A percentile compares a stretch with the other conserved stretches of the same genome.
Conservation (phyloP, 2,329 filamentous ascomycete species). For the Cercospora sp. region DNA sequence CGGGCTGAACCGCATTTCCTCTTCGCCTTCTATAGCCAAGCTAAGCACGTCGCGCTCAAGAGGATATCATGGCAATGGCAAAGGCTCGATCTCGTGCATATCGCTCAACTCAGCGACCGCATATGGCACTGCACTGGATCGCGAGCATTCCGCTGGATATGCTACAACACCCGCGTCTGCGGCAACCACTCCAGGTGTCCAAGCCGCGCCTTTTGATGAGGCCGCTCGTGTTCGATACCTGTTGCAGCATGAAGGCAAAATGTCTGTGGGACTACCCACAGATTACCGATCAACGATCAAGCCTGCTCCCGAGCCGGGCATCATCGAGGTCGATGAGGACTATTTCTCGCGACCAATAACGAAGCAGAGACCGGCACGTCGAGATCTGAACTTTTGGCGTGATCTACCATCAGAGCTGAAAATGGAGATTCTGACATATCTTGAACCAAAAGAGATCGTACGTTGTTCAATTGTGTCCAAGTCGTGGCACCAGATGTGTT, state of each 20-base stretch:
- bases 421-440: slow-evolving; percentile 71
- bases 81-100: slow-evolving; percentile 65
- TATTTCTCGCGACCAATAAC: slow-evolving; percentile 46
- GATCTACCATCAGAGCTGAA: slow-evolving; percentile 80
- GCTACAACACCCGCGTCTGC: slow-evolving; percentile 58
- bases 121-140: slow-evolving; percentile 54
- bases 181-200: slow-evolving; percentile 47
- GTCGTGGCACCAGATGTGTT: slow-evolving; percentile 78
- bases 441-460: slow-evolving; percentile 79
- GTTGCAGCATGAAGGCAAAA: slow-evolving; percentile 49
- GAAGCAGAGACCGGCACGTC: slow-evolving; percentile 36
- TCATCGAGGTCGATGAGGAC: slow-evolving; percentile 44
- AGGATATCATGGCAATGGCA: slow-evolving; percentile 62
- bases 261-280: slow-evolving; percentile 63
- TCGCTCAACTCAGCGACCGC: slow-evolving; percentile 57
- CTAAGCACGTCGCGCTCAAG: slow-evolving; percentile 65
- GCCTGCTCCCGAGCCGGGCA: slow-evolving; percentile 30
- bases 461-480: slow-evolving; percentile 74
- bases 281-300: slow-evolving; percentile 57
- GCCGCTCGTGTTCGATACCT: slow-evolving; percentile 58
- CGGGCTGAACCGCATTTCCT: slow-evolving; percentile 77
- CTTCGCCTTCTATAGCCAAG: slow-evolving; percentile 69
- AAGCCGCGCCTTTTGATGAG: slow-evolving; percentile 53
- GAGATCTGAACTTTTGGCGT: slow-evolving; percentile 70
- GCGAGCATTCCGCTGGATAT: slow-evolving; percentile 58